phyloP scores from a whole-genome alignment of 2,329 filamentous ascomycete species.

The Gremmenia infestans region DNA sequence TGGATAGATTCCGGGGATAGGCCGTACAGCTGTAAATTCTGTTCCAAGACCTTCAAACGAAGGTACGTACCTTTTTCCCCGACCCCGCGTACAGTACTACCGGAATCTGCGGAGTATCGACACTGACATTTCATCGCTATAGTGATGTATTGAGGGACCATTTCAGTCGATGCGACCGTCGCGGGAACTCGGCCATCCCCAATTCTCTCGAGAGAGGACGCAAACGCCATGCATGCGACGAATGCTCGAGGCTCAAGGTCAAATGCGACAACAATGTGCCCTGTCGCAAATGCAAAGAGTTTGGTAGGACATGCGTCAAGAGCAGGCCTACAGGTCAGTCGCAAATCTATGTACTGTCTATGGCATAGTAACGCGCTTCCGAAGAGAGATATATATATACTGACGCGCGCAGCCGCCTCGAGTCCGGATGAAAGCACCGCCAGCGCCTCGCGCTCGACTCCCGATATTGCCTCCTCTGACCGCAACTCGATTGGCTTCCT shows the following conservation, averaged over 20 bases:
- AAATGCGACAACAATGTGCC: constrained; percentile 32
- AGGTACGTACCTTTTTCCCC: constrained; percentile 18
- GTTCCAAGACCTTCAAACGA: constrained; percentile 32
- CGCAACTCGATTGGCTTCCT: constrained; percentile 32
- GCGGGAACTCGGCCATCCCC: constrained; percentile 28
- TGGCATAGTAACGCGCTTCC: background rate
- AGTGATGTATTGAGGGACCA: constrained; percentile 33
- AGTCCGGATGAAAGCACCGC: constrained; percentile 21
- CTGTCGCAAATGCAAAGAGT: constrained; percentile 31
- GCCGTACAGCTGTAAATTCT: constrained; percentile 32
- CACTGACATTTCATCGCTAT: background rate
- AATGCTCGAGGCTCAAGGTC: constrained; percentile 31
- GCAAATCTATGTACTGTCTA: background rate
- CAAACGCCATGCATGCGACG: constrained; percentile 32
- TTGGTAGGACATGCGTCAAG: constrained; percentile 29
- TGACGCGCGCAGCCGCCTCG: constrained; percentile 15
- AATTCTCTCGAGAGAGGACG: constrained; percentile 30
- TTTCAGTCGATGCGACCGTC: constrained; percentile 30
- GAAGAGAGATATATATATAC: background rate
- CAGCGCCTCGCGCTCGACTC: constrained; percentile 15
- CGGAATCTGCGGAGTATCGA: background rate
- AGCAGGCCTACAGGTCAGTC: constrained; percentile 21
- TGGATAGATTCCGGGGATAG: constrained; percentile 27
- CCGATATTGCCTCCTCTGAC: constrained; percentile 24
- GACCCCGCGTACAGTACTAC: background rate